These are phyloP conservation scores for Lasiosphaeria miniovina DNA, from an alignment of 495 filamentous ascomycete species.

Conservation along the genomic window DNA sequence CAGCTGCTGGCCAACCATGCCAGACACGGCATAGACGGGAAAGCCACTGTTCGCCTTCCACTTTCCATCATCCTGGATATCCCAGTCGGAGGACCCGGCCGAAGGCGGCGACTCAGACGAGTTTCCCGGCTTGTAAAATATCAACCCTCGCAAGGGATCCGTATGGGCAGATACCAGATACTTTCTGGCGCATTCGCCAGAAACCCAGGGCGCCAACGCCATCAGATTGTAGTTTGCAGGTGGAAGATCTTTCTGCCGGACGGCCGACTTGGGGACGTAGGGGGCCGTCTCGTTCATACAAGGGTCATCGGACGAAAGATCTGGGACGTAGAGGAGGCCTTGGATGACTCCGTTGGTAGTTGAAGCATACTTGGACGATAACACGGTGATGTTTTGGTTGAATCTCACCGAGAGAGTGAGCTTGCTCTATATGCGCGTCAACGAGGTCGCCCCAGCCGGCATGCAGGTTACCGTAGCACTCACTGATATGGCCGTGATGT, in stretches of 20 bases:
- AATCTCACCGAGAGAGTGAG: conserved; percentile 63
- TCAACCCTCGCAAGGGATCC: conserved; percentile 59
- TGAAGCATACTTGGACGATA: conserved; percentile 60
- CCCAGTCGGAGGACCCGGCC: conserved; percentile 58
- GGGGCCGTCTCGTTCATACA: conserved; percentile 58
- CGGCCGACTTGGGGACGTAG: conserved; percentile 71
- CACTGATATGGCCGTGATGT: conserved; percentile 49
- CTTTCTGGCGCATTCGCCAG: conserved; percentile 59
- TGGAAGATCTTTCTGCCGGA: conserved; percentile 65
- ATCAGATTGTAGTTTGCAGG: conserved; percentile 61
- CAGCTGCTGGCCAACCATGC: conserved; percentile 58
- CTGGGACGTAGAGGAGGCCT: conserved; percentile 82
- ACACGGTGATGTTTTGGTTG: conserved; percentile 61
- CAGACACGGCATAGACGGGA: conserved; percentile 82
- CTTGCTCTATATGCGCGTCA: conserved; percentile 45
- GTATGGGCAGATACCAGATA: conserved; percentile 62
- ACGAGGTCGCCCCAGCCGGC: neutral
- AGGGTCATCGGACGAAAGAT: conserved; percentile 49
- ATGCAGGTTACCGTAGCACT: neutral
- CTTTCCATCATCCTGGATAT: conserved; percentile 55
- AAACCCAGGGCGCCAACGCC: conserved; percentile 88
- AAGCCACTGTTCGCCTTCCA: conserved; percentile 66
- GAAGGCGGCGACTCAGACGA: conserved; percentile 58
- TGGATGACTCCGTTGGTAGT: conserved; percentile 53
- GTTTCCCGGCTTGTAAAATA: conserved; percentile 70